Evolutionary conservation across 331 rosid genomes (phyloP), one percentile per base, ranked within the genome.

Genomic region (Dryas integrifolia): DNA sequence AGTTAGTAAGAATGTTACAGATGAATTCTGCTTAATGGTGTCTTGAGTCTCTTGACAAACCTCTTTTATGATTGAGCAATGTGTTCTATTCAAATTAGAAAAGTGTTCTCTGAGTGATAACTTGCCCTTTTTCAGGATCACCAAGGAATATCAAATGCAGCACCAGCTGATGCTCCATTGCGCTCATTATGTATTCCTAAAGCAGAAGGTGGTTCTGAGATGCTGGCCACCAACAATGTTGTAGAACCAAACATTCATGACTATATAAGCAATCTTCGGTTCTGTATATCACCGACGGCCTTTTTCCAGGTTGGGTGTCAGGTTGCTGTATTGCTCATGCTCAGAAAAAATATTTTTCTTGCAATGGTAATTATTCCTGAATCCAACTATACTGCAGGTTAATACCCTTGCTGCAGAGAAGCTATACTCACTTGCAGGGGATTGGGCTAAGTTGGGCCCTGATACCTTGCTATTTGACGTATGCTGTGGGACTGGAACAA

Each of bases 401-500:
- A 95, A 95, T 83, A 88, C 92, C 38, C 88, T 92, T 66, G 98
- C 98, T 77, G 97, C 98, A 2, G 97, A 95, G 84, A 95, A 95
- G 81, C 84, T 95, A 47, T 95, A 91, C 83, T 85, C 97, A 2
- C 96, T 95, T 77, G 97, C 96, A 39, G 98, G 97, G 76, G 93
- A 91, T 85, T 95, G 98, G 98, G 98, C 98, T 70, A 80, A 80
- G 81, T 79, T 95, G 72, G 96, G 92, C 64, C 92, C 92, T 60
- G 96, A 91, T 66, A 91, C 98, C 50, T 87, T 95, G 85, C 86
- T 95, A 21, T 91, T 95, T 83, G 98, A 95, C 66, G 79, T 95
- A 65, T 95, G 97, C 83, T 95, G 98, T 81, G 96, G 97, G 68
- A 94, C 98, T 35, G 98, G 98, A 80, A 90, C 98, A 71, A 91